Evolutionary conservation across 192 early-diverging fungal species (phyloP), one percentile per base, ranked within the genome.

Genomic region (Coemansia sp.): DNA sequence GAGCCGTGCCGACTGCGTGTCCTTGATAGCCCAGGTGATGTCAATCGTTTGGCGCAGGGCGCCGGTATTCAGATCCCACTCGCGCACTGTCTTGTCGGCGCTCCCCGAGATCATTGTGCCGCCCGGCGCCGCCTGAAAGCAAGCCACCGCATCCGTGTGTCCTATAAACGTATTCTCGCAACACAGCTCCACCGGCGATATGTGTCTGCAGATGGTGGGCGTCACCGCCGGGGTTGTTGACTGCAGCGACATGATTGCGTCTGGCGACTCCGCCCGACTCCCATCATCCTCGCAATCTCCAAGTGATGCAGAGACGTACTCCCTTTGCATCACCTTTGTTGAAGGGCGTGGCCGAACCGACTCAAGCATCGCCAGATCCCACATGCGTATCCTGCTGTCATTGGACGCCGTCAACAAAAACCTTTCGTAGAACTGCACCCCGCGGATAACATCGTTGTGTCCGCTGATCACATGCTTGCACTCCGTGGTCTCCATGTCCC

Each of bases 41-140:
- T 89, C 88, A 65, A 92, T 79, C 4, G 86, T 83, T 11, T 86
- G 70, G 23, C 88, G 81, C 79, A 85, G 72, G 55, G 81, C 66
- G 25, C 87, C 87, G 29, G 85, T 88, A 25, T 72, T 67, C 71
- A 92, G 48, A 63, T 92, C 91, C 91, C 91, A 92, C 53, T 88
- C 85, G 56, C 85, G 85, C 57, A 92, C 86, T 1, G 91, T 91
- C 54, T 84, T 79, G 70, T 92, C 91, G 15, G 87, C 84, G 20
- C 88, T 85, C 48, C 89, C 91, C 3, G 89, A 86, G 15, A 91
- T 70, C 29, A 83, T 27, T 36, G 62, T 64, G 11, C 52, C 52
- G 3, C 48, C 60, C 2, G 37, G 27, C 3, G 6, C 19, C 0
- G 75, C 72, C 83, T 89, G 70, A 19, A 75, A 58, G 45, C 63